Conservation (phyloP, 169 alveolate species). For the Babesia divergens region DNA sequence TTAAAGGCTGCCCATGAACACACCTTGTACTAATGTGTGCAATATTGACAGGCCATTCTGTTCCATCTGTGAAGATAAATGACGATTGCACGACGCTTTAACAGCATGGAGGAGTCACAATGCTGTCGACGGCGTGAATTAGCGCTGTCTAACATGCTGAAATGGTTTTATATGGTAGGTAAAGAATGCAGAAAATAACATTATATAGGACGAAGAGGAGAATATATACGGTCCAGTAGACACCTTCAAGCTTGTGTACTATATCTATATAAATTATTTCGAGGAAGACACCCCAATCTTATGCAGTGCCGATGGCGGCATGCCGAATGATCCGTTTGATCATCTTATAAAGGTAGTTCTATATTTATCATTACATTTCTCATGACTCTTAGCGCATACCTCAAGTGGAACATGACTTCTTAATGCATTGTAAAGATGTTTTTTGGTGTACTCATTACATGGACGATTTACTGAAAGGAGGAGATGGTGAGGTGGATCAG, state of each 20-base stretch:
- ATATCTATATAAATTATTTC: constrained; percentile 28
- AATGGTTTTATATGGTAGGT: constrained; percentile 59
- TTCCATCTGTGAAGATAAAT: too few relatives aligned
- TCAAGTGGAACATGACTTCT: constrained; percentile 25
- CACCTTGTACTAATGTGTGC: too few relatives aligned
- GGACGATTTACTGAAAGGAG: constrained; percentile 7
- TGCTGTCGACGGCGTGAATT: constrained; percentile 39
- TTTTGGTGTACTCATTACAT: constrained; percentile 52
- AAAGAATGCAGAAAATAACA: not conserved
- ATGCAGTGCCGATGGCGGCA: not conserved
- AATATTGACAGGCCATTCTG: too few relatives aligned
- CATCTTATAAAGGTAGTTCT: constrained; percentile 32
- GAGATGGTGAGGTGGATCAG: not conserved
- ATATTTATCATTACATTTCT: not conserved
- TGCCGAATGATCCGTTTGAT: constrained; percentile 9
- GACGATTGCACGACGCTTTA: too few relatives aligned
- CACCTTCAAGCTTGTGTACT: constrained; percentile 33
- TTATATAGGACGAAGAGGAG: constrained; percentile 27
- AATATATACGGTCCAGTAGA: constrained; percentile 48
- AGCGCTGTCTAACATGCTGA: constrained; percentile 33
- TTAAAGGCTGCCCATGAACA: too few relatives aligned
- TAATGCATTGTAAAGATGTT: constrained; percentile 1
- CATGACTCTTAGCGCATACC: constrained; percentile 49
- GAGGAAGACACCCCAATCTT: constrained; percentile 52
- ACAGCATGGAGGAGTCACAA: not conserved